phyloP scores from a whole-genome alignment of 2,329 filamentous ascomycete species.

The Nectriaceae sp. region DNA sequence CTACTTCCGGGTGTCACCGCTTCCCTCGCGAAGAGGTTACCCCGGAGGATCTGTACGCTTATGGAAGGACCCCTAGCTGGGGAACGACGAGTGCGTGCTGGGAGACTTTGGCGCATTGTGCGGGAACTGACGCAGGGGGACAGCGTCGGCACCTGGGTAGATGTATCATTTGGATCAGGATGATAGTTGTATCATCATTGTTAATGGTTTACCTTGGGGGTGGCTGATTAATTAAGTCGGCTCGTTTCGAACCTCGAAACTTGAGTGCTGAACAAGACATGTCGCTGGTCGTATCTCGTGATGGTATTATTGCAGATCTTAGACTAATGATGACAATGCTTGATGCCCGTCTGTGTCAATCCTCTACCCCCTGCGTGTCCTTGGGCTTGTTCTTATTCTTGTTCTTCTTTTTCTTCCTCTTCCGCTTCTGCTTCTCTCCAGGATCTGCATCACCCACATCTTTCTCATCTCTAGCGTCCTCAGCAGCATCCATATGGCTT shows the following conservation, averaged over 20 bases:
- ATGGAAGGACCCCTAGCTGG: conserved; percentile 2
- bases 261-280: too few relatives aligned
- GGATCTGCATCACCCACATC: not conserved
- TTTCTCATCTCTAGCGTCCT: not conserved
- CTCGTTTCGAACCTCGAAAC: not conserved
- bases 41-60: conserved; percentile 5
- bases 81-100: too few relatives aligned
- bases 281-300: too few relatives aligned
- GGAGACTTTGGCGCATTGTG: conserved; percentile 6
- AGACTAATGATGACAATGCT: too few relatives aligned
- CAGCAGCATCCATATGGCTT: conserved; percentile 15
- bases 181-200: not conserved
- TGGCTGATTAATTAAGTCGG: too few relatives aligned
- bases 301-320: too few relatives aligned
- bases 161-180: not conserved
- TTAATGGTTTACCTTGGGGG: too few relatives aligned
- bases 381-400: conserved; percentile 23
- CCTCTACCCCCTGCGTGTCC: too few relatives aligned
- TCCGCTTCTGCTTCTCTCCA: conserved; percentile 20
- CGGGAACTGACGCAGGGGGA: conserved; percentile 1
- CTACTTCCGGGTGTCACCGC: not conserved
- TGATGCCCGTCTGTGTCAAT: too few relatives aligned
- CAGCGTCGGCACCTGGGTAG: not conserved
- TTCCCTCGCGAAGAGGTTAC: not conserved
- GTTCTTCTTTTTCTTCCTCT: conserved; percentile 31